Conservation (phyloP, 2,329 filamentous ascomycete species). For the Sclerotinia minor region DNA sequence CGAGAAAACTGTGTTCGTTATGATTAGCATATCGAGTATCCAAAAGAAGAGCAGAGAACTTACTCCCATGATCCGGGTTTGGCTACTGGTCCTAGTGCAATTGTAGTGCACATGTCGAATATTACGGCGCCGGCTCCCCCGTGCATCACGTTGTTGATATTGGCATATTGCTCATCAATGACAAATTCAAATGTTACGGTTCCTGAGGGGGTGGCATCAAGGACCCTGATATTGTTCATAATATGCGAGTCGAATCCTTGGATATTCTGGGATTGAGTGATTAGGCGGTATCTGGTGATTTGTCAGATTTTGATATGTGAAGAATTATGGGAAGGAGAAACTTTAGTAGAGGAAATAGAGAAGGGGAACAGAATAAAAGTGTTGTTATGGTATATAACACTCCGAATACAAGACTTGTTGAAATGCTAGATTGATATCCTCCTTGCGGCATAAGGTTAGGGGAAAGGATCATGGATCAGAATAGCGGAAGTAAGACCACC, state of each 20-base stretch:
- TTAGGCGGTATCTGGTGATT: constrained; percentile 32
- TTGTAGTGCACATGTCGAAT: constrained; percentile 56
- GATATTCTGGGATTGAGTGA: constrained; percentile 28
- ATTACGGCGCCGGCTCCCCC: constrained; percentile 55
- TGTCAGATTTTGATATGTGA: constrained; percentile 14
- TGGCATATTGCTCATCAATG: constrained; percentile 48
- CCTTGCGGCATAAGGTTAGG: background rate
- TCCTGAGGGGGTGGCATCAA: constrained; percentile 40
- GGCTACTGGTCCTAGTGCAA: constrained; percentile 50
- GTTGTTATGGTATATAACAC: background rate
- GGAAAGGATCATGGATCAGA: background rate
- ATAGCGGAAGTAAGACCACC: no score
- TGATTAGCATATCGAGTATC: background rate
- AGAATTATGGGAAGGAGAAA: background rate
- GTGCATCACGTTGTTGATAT: constrained; percentile 51
- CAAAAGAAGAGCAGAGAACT: constrained; percentile 26
- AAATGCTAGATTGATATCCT: background rate
- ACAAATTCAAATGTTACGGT: constrained; percentile 47
- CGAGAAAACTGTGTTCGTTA: constrained; percentile 45
- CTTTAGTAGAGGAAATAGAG: background rate
- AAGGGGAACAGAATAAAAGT: background rate
- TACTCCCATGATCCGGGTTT: constrained; percentile 52
- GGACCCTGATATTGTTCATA: constrained; percentile 36
- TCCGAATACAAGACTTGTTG: background rate
- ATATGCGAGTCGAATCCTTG: constrained; percentile 35